These are phyloP conservation scores for Fennellomyces sp. DNA, from an alignment of 371 early-diverging fungal genomes.

Conservation along the genomic window DNA sequence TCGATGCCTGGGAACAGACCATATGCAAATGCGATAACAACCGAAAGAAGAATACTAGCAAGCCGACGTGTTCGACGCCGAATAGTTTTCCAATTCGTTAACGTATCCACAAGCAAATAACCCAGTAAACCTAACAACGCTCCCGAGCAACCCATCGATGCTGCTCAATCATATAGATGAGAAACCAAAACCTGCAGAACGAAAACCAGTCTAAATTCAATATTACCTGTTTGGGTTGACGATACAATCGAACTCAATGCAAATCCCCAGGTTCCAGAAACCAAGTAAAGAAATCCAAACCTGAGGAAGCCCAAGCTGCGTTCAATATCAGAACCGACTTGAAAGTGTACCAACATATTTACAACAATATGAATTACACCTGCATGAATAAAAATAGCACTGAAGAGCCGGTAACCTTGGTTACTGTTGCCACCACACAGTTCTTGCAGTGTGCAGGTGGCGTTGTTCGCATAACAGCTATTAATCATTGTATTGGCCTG, in stretches of 20 bases:
- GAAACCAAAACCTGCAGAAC: slow-evolving; percentile 76
- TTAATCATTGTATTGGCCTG: slow-evolving; percentile 1
- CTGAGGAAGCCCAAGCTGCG: slow-evolving; percentile 67
- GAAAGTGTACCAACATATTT: slow-evolving; percentile 66
- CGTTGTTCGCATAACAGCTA: slow-evolving; percentile 26
- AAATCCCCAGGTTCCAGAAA: slow-evolving; percentile 73
- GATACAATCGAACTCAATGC: slow-evolving; percentile 69
- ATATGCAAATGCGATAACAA: slow-evolving; percentile 36
- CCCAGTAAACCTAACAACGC: slow-evolving; percentile 73
- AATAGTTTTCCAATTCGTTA: slow-evolving; percentile 68
- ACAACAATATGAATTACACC: slow-evolving; percentile 71
- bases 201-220: neutral
- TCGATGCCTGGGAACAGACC: slow-evolving; percentile 74
- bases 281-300: slow-evolving; percentile 66
- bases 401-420: slow-evolving; percentile 61
- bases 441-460: slow-evolving; percentile 50
- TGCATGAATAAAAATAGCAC: slow-evolving; percentile 77
- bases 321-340: slow-evolving; percentile 68
- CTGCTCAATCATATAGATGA: slow-evolving; percentile 50
- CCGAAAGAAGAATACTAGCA: neutral
- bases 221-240: slow-evolving; percentile 30
- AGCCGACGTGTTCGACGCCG: neutral
- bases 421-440: slow-evolving; percentile 43
- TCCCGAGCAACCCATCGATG: slow-evolving; percentile 75
- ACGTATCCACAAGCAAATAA: slow-evolving; percentile 65